Evolutionary conservation across 495 filamentous ascomycete genomes (phyloP).

Genomic region (Collariella sp.): DNA sequence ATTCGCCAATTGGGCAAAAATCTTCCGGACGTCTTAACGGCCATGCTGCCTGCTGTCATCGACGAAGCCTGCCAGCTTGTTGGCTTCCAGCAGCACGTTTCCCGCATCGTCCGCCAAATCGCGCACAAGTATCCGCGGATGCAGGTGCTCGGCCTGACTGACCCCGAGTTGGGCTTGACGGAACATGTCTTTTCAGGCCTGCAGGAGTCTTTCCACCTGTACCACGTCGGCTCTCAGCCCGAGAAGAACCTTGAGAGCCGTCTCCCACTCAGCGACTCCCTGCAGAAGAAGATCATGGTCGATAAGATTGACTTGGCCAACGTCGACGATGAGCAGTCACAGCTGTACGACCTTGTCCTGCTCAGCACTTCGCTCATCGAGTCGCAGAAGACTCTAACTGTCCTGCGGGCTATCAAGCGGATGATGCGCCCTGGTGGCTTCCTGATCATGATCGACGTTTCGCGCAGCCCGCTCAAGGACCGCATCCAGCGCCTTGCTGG

Average conservation of each 20-base stretch:
- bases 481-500: slow-evolving; percentile 13
- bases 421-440: slow-evolving; percentile 37
- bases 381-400: not conserved
- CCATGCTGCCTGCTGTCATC: slow-evolving; percentile 20
- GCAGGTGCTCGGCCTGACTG: slow-evolving; percentile 34
- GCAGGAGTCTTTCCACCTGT: slow-evolving; percentile 27
- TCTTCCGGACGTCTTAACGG: slow-evolving; percentile 20
- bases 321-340: not conserved
- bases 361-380: slow-evolving; percentile 29
- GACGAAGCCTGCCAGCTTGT: slow-evolving; percentile 25
- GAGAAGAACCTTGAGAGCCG: slow-evolving; percentile 16
- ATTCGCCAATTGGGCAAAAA: slow-evolving; percentile 21
- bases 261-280: not conserved
- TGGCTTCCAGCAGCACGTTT: slow-evolving; percentile 27
- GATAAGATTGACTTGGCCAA: slow-evolving; percentile 22
- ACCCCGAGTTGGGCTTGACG: slow-evolving; percentile 21
- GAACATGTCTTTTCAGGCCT: slow-evolving; percentile 27
- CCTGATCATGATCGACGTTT: slow-evolving; percentile 29
- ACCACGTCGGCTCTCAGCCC: slow-evolving; percentile 16
- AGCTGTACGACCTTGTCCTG: slow-evolving; percentile 36
- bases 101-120: slow-evolving; percentile 33
- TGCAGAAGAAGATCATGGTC: slow-evolving; percentile 17
- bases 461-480: slow-evolving; percentile 14
- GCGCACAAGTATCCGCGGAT: slow-evolving; percentile 35
- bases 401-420: slow-evolving; percentile 18